Base-by-base conservation (phyloP, 768 basidiomycete species). In the Mycena leptocephala region DNA sequence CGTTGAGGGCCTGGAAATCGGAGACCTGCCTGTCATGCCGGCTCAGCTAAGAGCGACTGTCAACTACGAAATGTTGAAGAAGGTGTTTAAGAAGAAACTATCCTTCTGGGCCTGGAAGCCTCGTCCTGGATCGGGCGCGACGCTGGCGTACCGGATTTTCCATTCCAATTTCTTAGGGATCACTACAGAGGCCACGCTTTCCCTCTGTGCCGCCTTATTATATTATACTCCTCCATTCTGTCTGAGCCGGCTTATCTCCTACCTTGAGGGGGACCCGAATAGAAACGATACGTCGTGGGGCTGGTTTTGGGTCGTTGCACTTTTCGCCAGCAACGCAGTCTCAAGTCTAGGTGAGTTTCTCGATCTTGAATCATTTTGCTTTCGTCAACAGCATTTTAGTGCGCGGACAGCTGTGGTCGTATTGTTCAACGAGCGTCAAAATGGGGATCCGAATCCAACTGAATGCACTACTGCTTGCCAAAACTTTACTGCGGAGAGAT, bases 11-110 rank as follows among this genome's bases (percentile, higher is more conserved):
- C 89, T 98, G 56, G 95, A 98, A 78, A 95, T 96, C 26, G 96
- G 93, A 74, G 96, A 98, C 82, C 87, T 98, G 35, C 97, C 97
- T 7, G 92, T 97, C 69, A 90, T 97, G 11, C 91, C 95, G 0
- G 91, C 88, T 0, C 83, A 90, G 78, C 93, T 96, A 92, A 95
- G 97, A 35, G 88, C 90, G 0, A 88, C 92, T 5, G 82, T 84
- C 79, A 90, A 95, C 70, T 96, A 92, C 78, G 77, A 90, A 22
- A 80, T 79, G 30, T 95, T 96, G 94, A 92, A 90, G 72, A 83
- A 80, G 1, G 86, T 93, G 82, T 89, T 87, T 24, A 85, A 85
- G 4, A 82, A 91, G 73, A 88, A 87, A 63, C 86, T 93, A 37
- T 84, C 85, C 28, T 83, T 94, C 37, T 87, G 90, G 32, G 86